Percentiles rank a stretch among this genome's conserved stretches.
These are phyloP conservation scores for Alisma plantagoaquatica DNA, from an alignment of 106 monocot species.

Conservation along the genomic window DNA sequence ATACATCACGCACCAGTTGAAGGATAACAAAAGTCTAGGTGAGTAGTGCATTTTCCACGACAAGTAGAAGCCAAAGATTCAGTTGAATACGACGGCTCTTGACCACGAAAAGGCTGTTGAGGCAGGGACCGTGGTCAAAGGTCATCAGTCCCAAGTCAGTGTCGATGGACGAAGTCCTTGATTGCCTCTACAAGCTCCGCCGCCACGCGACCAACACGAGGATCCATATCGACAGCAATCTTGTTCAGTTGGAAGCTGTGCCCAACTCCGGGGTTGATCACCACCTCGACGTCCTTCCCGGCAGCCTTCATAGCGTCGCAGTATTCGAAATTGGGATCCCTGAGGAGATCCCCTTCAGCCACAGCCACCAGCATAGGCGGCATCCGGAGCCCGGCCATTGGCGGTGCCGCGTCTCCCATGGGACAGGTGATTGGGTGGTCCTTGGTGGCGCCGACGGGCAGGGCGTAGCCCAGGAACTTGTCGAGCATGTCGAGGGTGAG, in stretches of 20 bases:
- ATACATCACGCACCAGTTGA: too few species aligned
- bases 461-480: slow-evolving; percentile 42
- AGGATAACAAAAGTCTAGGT: too few species aligned
- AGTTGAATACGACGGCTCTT: too few species aligned
- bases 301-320: slow-evolving; percentile 47
- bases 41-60: too few species aligned
- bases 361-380: slow-evolving; percentile 62
- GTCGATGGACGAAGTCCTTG: slow-evolving; percentile 44
- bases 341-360: slow-evolving; percentile 58
- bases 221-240: too few species aligned
- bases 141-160: slow-evolving; percentile 23
- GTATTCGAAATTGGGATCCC: slow-evolving; percentile 76
- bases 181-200: slow-evolving; percentile 46
- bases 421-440: slow-evolving; percentile 78
- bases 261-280: slow-evolving; percentile 31
- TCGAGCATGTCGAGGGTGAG: slow-evolving; percentile 75
- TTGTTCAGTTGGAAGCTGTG: slow-evolving; percentile 66
- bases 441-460: slow-evolving; percentile 56
- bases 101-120: too few species aligned
- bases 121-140: too few species aligned
- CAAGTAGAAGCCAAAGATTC: too few species aligned
- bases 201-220: slow-evolving; percentile 20
- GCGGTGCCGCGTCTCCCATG: slow-evolving; percentile 47
- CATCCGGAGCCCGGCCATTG: slow-evolving; percentile 32
- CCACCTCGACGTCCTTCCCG: slow-evolving; percentile 61